phyloP scores from a whole-genome alignment of 1,284 basidiomycete genomes.

The Chondrostereum purpureum region DNA sequence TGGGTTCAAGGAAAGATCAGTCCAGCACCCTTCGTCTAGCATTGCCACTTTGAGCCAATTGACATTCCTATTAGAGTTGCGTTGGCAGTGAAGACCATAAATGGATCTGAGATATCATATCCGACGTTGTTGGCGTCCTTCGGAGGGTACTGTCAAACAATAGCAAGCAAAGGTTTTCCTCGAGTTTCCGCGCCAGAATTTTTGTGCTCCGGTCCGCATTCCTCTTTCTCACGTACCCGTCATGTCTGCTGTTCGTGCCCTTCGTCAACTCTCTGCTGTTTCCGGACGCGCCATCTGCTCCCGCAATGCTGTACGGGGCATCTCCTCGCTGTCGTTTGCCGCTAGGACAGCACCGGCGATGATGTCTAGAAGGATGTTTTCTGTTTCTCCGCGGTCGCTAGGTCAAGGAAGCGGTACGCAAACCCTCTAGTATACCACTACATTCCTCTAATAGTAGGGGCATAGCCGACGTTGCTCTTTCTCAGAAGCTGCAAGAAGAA shows the following conservation, averaged over 20 bases:
- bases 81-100: too few relatives aligned
- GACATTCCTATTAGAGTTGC: too few relatives aligned
- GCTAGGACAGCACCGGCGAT: conserved; percentile 10
- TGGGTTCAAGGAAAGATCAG: too few relatives aligned
- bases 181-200: too few relatives aligned
- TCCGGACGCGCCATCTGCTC: conserved; percentile 22
- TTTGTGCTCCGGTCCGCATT: too few relatives aligned
- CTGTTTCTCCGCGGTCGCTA: conserved; percentile 43
- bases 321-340: conserved; percentile 12
- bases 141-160: too few relatives aligned
- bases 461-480: conserved; percentile 67
- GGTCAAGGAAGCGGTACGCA: conserved; percentile 61
- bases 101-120: too few relatives aligned
- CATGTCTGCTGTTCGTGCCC: conserved; percentile 38
- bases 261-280: conserved; percentile 32
- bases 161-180: too few relatives aligned
- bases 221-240: conserved; percentile 10
- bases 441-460: conserved; percentile 1
- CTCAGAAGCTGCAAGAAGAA: conserved; percentile 77
- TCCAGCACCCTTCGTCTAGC: too few relatives aligned
- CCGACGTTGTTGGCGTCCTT: too few relatives aligned
- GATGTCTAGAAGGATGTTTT: conserved; percentile 41
- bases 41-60: too few relatives aligned
- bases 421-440: too few relatives aligned
- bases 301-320: conserved; percentile 16